Base-by-base conservation (phyloP, 2,329 filamentous ascomycete species). In the Rhexocercosporidium sp. region DNA sequence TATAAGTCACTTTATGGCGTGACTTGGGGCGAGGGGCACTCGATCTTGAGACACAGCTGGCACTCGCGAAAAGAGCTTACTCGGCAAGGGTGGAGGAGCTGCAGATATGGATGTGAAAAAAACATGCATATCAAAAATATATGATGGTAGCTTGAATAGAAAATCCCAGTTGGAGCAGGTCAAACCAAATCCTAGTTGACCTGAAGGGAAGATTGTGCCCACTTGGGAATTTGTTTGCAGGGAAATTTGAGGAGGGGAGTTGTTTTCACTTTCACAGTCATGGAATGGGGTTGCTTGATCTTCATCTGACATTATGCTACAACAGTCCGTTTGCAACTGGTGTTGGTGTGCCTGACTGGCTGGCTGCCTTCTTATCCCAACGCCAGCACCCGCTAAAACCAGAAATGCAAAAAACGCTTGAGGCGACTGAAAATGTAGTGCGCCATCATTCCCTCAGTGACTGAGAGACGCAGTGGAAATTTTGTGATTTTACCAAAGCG, bases 381-480 rank as follows among this genome's bases (percentile, higher is more conserved):
- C 39, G 41, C 60, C 44, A 54, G 49, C 56, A 49, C 67, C 62
- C 65, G 67, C 65, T 69, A 67, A n/a, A 65, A 60, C 44, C 54
- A 59, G 57, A 62, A 65, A 22, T 25, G 34, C 31, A 57, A 60
- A 25, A 27, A 54, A 62, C 39, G 46, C 59, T 47, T 49, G 66
- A 70, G 68, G 68, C 68, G 60, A 62, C 68, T 66, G 46, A 46
- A 62, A 63, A 22, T 51, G 18, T 25, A 63, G 61, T 63, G 16
- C 49, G 61, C 61, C 61, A 63, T 63, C 61, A 63, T 63, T 27
- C 61, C 44, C 61, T 63, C 61, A 25, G 20, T 39, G 2, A 31
- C 18, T 34, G 61, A 63, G 61, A 63, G 44, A 62, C 44, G 27
- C 46, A 37, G 46, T 37, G 46, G 9, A 34, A 62, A 25, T 39